These are phyloP conservation scores for maize (Zea mays) DNA, from an alignment of 176 grass and related monocot species.

Conservation along the genomic window Zm-B73-REFERENCE-NAM-5.0 NC_050099.1:8036001-8036500, in stretches of 20 bases:
- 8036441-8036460: neutral
- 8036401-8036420: neutral
- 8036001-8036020: slow-evolving; percentile 55
- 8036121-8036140: slow-evolving; percentile 76
- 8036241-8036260: too few species aligned
- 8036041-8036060: slow-evolving; percentile 66
- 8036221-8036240: too few species aligned
- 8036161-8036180: neutral
- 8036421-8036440: neutral
- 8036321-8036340: neutral
- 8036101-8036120: slow-evolving; percentile 82
- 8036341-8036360: neutral
- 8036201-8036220: neutral
- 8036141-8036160: neutral
- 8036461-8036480: too few species aligned
- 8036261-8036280: too few species aligned
- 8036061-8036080: slow-evolving; percentile 65
- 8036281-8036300: neutral
- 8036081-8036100: slow-evolving; percentile 35
- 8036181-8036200: neutral
- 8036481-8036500: neutral
- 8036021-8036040: slow-evolving; percentile 69
- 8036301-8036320: neutral
- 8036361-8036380: neutral
- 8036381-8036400: neutral